phyloP scores from a whole-genome alignment of 2,329 filamentous ascomycete genomes.

The Tolypocladium sp. region DNA sequence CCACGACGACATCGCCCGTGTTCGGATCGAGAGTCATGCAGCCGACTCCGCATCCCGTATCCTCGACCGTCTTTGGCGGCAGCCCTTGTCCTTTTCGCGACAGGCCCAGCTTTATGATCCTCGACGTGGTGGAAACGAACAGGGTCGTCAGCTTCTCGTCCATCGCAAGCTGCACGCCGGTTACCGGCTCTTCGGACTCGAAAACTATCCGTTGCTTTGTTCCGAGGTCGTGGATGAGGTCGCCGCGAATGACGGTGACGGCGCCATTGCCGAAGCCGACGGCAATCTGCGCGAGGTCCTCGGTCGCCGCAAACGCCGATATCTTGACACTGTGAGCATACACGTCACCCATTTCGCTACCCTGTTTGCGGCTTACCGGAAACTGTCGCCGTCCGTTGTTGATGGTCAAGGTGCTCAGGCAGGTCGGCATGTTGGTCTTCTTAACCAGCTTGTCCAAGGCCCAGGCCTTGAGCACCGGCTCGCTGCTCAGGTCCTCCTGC shows the following conservation, averaged over 20 bases:
- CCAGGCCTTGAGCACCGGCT: conserved; percentile 95
- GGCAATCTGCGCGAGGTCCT: conserved; percentile 85
- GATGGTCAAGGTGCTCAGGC: conserved; percentile 75
- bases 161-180: conserved; percentile 69
- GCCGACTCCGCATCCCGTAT: conserved; percentile 81
- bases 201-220: conserved; percentile 91
- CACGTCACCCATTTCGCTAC: accelerated
- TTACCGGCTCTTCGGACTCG: conserved; percentile 94
- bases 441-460: conserved; percentile 88
- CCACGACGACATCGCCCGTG: conserved; percentile 82
- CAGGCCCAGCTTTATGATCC: conserved; percentile 79
- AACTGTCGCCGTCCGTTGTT: conserved; percentile 89
- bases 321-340: conserved; percentile 39
- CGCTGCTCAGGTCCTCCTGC: conserved; percentile 75
- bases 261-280: conserved; percentile 94
- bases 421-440: conserved; percentile 83
- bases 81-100: conserved; percentile 84
- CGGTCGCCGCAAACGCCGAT: conserved; percentile 78
- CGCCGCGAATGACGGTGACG: conserved; percentile 86
- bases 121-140: conserved; percentile 84
- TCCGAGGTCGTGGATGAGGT: conserved; percentile 89
- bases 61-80: conserved; percentile 79
- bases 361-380: conserved; percentile 48
- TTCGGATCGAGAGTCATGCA: conserved; percentile 84
- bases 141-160: conserved; percentile 61